Evolutionary conservation across 768 basidiomycete genomes (phyloP).

Genomic region (Scleroderma bovista): DNA sequence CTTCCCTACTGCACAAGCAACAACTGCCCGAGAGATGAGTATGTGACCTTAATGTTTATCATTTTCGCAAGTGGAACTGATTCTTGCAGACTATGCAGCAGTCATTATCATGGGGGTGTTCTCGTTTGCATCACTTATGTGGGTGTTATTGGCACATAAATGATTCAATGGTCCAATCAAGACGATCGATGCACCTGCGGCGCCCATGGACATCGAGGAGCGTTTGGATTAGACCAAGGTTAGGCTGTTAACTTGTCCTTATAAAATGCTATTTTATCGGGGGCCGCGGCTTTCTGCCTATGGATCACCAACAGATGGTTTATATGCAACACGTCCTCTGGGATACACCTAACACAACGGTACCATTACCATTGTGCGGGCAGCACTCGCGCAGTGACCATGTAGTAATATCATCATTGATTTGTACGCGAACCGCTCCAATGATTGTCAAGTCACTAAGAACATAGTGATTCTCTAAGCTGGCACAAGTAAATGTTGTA

Average conservation of each 20-base stretch:
- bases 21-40: constrained; percentile 51
- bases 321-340: too few relatives aligned
- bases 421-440: too few relatives aligned
- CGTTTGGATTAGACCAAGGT: background rate
- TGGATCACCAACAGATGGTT: too few relatives aligned
- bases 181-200: constrained; percentile 33
- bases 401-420: too few relatives aligned
- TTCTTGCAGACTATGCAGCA: constrained; percentile 54
- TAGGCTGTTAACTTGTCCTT: background rate
- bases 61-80: background rate
- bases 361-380: too few relatives aligned
- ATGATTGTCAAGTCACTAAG: too few relatives aligned
- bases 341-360: too few relatives aligned
- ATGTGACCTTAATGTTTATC: constrained; percentile 20
- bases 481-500: too few relatives aligned
- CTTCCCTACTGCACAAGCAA: constrained; percentile 43
- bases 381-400: too few relatives aligned
- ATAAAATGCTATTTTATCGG: too few relatives aligned
- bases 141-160: constrained; percentile 60
- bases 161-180: constrained; percentile 68
- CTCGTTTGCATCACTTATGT: constrained; percentile 56
- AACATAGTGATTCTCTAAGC: too few relatives aligned
- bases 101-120: constrained; percentile 63
- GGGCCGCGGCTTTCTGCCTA: too few relatives aligned
- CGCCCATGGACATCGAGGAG: constrained; percentile 10